Percentiles rank a stretch among this genome's conserved stretches.
These are phyloP conservation scores for Penicillium turbatum DNA, from an alignment of 495 filamentous ascomycete genomes.

Conservation along the genomic window DNA sequence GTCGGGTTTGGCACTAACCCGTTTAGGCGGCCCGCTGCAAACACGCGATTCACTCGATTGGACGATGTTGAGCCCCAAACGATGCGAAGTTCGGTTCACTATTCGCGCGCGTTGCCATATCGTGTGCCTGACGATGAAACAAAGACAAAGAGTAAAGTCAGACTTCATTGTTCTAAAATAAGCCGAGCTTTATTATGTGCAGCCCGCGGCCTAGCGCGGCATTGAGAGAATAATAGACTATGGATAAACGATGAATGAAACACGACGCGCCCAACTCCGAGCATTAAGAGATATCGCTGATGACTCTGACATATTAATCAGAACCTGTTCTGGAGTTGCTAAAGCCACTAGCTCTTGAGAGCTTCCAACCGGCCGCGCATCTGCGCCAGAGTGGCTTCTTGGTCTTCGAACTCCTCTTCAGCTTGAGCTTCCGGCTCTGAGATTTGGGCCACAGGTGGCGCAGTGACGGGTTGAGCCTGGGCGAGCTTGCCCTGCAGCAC, in stretches of 20 bases:
- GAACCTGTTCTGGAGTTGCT: neutral
- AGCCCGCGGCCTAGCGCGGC: constrained; percentile 13
- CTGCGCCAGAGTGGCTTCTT: constrained; percentile 81
- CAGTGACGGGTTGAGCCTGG: constrained; percentile 53
- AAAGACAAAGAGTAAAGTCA: neutral
- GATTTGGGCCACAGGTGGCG: constrained; percentile 53
- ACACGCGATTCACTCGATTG: neutral
- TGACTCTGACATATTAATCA: neutral
- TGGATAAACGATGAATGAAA: neutral
- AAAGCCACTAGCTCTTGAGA: constrained; percentile 67
- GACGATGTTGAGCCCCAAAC: neutral
- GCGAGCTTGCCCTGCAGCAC: constrained; percentile 78
- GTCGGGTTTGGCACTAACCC: constrained; percentile 1
- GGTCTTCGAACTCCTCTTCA: constrained; percentile 74
- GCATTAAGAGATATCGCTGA: neutral
- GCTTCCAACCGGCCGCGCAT: constrained; percentile 91
- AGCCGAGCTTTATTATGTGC: constrained; percentile 11
- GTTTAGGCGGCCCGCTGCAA: neutral
- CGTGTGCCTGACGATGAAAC: no score
- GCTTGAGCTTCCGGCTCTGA: constrained; percentile 23
- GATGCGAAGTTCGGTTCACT: no score
- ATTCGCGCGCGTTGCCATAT: no score
- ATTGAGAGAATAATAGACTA: constrained; percentile 11
- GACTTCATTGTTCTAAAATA: neutral
- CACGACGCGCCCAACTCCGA: constrained; percentile 15